Conservation (phyloP, 1,284 basidiomycete genomes). For the Boletellus dicymbophilus region DNA sequence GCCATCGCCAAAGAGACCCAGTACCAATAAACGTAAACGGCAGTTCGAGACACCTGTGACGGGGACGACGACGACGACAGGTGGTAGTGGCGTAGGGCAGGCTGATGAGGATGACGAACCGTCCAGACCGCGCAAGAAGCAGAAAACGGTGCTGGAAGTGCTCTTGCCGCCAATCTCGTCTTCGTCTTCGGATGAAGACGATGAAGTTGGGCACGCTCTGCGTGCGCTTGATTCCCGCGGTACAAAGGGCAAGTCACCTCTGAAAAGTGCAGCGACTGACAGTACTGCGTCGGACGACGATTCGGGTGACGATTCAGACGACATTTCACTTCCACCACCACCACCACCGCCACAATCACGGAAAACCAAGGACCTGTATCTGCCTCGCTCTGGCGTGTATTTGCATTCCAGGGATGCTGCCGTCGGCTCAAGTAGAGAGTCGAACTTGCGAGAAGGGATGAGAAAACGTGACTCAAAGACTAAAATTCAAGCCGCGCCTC, state of each 20-base stretch:
- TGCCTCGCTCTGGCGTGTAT: not conserved
- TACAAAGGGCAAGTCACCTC: not conserved
- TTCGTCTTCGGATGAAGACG: constrained; percentile 14
- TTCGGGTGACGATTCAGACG: too few species aligned
- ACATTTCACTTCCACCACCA: too few species aligned
- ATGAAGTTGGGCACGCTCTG: too few species aligned
- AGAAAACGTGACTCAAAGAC: not conserved
- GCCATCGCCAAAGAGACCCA: not conserved
- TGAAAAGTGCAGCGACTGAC: not conserved
- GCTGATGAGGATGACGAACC: not conserved
- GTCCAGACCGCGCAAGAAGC: constrained; percentile 21
- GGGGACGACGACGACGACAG: not conserved
- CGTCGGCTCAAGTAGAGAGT: not conserved
- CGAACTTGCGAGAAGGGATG: not conserved
- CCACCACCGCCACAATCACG: too few species aligned
- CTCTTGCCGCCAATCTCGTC: constrained; percentile 13
- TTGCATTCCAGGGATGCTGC: not conserved
- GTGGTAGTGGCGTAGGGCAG: not conserved
- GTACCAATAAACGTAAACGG: constrained; percentile 23
- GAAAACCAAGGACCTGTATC: constrained; percentile 1
- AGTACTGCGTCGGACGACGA: constrained; percentile 4
- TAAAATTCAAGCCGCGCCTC: not conserved
- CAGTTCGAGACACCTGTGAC: not conserved
- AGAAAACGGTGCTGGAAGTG: constrained; percentile 10
- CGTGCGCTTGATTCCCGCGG: rapidly evolving